Evolutionary conservation across 75 land plant genomes (phyloP).

Genomic region (Cunninghamia lanceolata): DNA sequence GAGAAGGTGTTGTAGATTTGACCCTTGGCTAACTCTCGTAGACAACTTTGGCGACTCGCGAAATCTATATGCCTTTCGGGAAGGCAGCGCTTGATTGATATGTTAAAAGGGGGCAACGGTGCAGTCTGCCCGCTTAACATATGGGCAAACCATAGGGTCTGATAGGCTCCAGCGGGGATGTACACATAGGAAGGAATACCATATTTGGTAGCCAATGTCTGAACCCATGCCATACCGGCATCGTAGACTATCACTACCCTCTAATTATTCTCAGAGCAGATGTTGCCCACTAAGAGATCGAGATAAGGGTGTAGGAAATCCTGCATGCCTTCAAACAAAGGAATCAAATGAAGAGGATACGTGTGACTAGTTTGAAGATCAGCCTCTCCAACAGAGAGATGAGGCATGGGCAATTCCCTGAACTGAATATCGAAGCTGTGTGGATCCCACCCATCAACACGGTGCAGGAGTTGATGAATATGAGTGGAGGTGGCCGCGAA

Average conservation of each 20-base stretch:
- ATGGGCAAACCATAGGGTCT: background rate
- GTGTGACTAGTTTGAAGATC: slow-evolving; percentile 18
- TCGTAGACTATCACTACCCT: slow-evolving; percentile 40
- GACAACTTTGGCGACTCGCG: background rate
- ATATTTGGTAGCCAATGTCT: background rate
- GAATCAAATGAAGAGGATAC: slow-evolving; percentile 41
- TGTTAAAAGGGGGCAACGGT: background rate
- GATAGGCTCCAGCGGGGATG: background rate
- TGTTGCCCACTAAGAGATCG: slow-evolving; percentile 3
- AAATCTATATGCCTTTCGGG: background rate
- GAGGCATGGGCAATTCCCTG: slow-evolving; percentile 27
- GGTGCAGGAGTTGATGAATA: slow-evolving; percentile 29
- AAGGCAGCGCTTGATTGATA: background rate
- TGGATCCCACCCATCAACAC: slow-evolving; percentile 22
- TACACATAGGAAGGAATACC: background rate
- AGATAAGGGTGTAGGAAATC: slow-evolving; percentile 24
- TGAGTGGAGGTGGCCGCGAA: slow-evolving; percentile 31
- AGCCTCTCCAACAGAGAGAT: slow-evolving; percentile 12
- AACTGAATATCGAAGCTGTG: slow-evolving; percentile 16
- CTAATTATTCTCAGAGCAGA: slow-evolving; percentile 6
- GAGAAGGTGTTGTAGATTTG: background rate
- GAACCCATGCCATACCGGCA: slow-evolving; percentile 14
- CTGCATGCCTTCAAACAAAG: slow-evolving; percentile 19
- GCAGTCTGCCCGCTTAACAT: too few relatives aligned
- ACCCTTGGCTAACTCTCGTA: too few relatives aligned